Evolutionary conservation across 371 early-diverging fungal genomes (phyloP).

Genomic region (Dentiscutata heterogama): DNA sequence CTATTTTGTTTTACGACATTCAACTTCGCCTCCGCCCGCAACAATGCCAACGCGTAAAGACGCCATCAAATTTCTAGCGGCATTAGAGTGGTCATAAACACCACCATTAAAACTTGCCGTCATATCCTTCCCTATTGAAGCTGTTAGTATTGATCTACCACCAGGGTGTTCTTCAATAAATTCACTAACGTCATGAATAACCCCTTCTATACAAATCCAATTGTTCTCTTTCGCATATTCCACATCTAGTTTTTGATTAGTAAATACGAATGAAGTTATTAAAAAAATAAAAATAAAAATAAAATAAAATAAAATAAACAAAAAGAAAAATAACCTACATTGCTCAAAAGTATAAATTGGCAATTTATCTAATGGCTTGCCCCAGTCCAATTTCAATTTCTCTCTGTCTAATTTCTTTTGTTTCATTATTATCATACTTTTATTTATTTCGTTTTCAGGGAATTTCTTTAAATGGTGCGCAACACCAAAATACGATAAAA

Average conservation of each 20-base stretch:
- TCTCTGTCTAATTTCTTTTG: slow-evolving; percentile 78
- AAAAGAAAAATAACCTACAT: slow-evolving; percentile 61
- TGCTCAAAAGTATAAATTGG: slow-evolving; percentile 83
- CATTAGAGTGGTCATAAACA: slow-evolving; percentile 87
- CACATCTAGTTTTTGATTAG: not conserved
- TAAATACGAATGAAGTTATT: not conserved
- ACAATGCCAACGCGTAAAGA: slow-evolving; percentile 71
- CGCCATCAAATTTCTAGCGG: slow-evolving; percentile 82
- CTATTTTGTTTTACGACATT: slow-evolving; percentile 31
- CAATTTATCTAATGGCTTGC: slow-evolving; percentile 74
- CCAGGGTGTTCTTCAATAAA: slow-evolving; percentile 95
- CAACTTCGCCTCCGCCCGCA: slow-evolving; percentile 45
- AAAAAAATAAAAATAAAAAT: not conserved
- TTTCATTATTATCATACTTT: slow-evolving; percentile 85
- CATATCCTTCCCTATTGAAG: slow-evolving; percentile 86
- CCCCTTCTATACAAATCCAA: slow-evolving; percentile 89
- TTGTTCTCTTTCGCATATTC: slow-evolving; percentile 58
- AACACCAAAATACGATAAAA: slow-evolving; percentile 73
- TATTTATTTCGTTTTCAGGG: slow-evolving; percentile 90
- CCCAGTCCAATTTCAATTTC: slow-evolving; percentile 77
- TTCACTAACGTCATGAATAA: slow-evolving; percentile 89
- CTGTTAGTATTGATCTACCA: slow-evolving; percentile 81
- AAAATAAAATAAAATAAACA: not conserved
- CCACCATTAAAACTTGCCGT: slow-evolving; percentile 90
- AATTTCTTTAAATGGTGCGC: slow-evolving; percentile 91